Base-by-base conservation (phyloP, 2,329 filamentous ascomycete species). In the Aspergillus sojae region DNA sequence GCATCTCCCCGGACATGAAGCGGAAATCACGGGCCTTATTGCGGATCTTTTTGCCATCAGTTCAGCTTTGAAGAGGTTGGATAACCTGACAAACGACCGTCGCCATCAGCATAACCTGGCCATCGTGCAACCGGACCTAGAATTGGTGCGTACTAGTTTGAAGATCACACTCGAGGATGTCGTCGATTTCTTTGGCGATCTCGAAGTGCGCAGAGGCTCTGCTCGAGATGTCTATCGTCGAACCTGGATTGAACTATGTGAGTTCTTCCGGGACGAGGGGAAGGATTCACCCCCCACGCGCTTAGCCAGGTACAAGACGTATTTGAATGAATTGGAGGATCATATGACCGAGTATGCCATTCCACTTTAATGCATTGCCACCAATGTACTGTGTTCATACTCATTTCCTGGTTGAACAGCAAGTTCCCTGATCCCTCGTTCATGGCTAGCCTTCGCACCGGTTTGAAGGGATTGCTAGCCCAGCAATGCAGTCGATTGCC, bases 11-110 rank as follows among this genome's bases (percentile, higher is more conserved):
- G 79, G 84, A 58, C 76, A 82, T 68, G 78, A 81, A 39, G 80
- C 82, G 36, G 82, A 85, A 50, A 84, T 88, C 68, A 85, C 84
- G 28, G 78, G 78, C 36, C 74, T 84, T 32, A 84, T 88, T 58
- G 80, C 83, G 60, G 80, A 85, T 64, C 79, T 88, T 28, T 86
- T 84, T 70, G 79, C 80, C 58, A 83, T 88, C 71, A 84, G 84
- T 61, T 78, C 81, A 55, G 78, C 77, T 10, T 76, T 89, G 28
- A 80, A 81, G 53, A 76, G 76, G 48, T 74, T 88, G 45, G 79
- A 84, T 48, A 77, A 77, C 57, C 73, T 80, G 32, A 73, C 83
- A 34, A 75, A 77, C 16, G 72, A 78, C 62, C 75, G 77, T 32
- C 76, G 72, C 19, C 79, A 80, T 71, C 77, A 71, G 23, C 70